Evolutionary conservation across 257 asterid species (phyloP).

Genomic region (Capsicum chinense): DNA sequence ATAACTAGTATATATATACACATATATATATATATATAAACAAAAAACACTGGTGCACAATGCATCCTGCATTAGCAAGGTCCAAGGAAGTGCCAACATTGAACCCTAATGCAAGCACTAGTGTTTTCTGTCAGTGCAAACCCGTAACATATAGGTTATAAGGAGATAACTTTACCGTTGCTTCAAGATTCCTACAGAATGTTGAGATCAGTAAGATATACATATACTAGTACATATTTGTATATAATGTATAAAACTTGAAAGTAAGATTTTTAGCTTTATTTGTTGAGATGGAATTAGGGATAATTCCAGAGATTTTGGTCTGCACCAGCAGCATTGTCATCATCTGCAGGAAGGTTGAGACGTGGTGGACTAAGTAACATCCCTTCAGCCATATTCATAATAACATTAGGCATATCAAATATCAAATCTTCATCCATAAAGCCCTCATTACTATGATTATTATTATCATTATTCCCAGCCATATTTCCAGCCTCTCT

Average conservation of each 20-base stretch:
- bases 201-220: background rate
- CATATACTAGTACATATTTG: too few species aligned
- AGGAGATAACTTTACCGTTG: too few species aligned
- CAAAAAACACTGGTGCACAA: background rate
- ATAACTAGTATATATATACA: background rate
- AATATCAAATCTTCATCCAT: slow-evolving; percentile 77
- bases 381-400: slow-evolving; percentile 80
- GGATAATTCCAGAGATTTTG: slow-evolving; percentile 58
- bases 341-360: slow-evolving; percentile 41
- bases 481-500: background rate
- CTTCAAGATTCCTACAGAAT: background rate
- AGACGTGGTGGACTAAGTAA: slow-evolving; percentile 72
- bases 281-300: slow-evolving; percentile 22
- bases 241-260: background rate
- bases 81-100: background rate
- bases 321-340: slow-evolving; percentile 33
- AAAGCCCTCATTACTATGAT: slow-evolving; percentile 35
- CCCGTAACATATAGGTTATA: background rate
- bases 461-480: slow-evolving; percentile 4
- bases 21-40: background rate
- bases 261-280: background rate
- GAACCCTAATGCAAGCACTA: background rate
- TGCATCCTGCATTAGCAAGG: background rate
- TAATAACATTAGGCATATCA: slow-evolving; percentile 69
- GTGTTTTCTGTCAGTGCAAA: background rate